Evolutionary conservation across 306 rosid species (phyloP).

Genomic region (Mimosa pudica): DNA sequence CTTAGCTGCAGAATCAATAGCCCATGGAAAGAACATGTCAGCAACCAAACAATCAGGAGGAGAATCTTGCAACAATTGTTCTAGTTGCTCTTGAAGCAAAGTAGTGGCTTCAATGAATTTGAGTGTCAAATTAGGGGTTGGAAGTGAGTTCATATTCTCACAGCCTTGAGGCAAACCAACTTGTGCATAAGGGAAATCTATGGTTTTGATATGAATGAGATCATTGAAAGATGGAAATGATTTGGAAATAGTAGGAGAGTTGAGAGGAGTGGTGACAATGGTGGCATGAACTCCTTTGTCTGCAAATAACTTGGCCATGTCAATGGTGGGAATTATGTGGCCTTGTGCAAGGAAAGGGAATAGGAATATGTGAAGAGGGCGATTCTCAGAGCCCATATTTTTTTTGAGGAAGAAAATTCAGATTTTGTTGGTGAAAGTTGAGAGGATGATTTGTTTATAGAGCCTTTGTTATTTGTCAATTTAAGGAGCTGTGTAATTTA

Average conservation of each 20-base stretch:
- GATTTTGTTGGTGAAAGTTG: neutral
- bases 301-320: constrained; percentile 55
- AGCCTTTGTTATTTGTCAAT: too few relatives aligned
- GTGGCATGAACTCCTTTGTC: constrained; percentile 37
- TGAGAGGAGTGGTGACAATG: constrained; percentile 52
- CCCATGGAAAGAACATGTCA: constrained; percentile 12
- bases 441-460: neutral
- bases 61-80: neutral
- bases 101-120: neutral
- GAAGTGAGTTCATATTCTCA: neutral
- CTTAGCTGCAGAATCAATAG: neutral
- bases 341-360: constrained; percentile 54
- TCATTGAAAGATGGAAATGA: constrained; percentile 6
- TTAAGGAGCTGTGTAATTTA: too few relatives aligned
- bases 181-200: neutral
- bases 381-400: neutral
- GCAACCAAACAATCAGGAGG: neutral
- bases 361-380: constrained; percentile 39
- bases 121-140: neutral
- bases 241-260: constrained; percentile 38
- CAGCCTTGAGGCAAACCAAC: neutral
- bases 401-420: neutral
- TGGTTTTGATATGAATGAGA: neutral
- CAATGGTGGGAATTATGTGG: constrained; percentile 21
- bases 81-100: neutral